phyloP scores from a whole-genome alignment of 129 eudicot species.

The Lactuca saligna region DNA sequence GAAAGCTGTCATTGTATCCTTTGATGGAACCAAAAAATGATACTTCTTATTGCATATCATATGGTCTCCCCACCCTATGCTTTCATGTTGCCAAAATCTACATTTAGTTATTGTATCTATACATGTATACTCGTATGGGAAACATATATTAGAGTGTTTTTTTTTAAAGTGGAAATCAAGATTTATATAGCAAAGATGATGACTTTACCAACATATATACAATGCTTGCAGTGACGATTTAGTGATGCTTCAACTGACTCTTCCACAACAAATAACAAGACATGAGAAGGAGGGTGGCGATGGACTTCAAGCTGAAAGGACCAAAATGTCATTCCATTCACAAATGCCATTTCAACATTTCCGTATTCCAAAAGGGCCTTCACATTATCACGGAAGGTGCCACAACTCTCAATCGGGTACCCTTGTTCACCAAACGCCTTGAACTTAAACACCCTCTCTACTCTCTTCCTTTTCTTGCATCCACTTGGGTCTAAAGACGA shows the following conservation, averaged over 20 bases:
- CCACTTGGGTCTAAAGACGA: slow-evolving; percentile 57
- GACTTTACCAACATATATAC: slow-evolving; percentile 73
- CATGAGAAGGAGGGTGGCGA: slow-evolving; percentile 61
- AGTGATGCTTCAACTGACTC: slow-evolving; percentile 64
- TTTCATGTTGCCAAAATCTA: slow-evolving; percentile 23
- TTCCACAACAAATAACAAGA: slow-evolving; percentile 77
- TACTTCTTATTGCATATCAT: slow-evolving; percentile 93
- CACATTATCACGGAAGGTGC: slow-evolving; percentile 74
- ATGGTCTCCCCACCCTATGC: slow-evolving; percentile 97
- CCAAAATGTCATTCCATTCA: slow-evolving; percentile 64
- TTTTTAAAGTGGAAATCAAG: background rate
- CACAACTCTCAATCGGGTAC: slow-evolving; percentile 63
- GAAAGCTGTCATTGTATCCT: slow-evolving; percentile 64
- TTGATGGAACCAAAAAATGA: slow-evolving; percentile 90
- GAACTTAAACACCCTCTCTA: slow-evolving; percentile 75
- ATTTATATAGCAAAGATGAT: slow-evolving; percentile 3
- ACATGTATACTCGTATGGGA: background rate
- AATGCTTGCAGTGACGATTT: slow-evolving; percentile 72
- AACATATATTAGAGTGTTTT: background rate
- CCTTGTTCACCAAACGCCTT: slow-evolving; percentile 82
- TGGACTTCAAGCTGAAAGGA: slow-evolving; percentile 89
- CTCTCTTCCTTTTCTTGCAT: slow-evolving; percentile 83
- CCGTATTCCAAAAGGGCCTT: slow-evolving; percentile 72
- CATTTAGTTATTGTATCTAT: background rate
- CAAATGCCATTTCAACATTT: slow-evolving; percentile 42